Evolutionary conservation across 805 yeast genomes (phyloP), one percentile per base, ranked within the genome.

Genomic region (Saccharomyces eubayanus): DNA sequence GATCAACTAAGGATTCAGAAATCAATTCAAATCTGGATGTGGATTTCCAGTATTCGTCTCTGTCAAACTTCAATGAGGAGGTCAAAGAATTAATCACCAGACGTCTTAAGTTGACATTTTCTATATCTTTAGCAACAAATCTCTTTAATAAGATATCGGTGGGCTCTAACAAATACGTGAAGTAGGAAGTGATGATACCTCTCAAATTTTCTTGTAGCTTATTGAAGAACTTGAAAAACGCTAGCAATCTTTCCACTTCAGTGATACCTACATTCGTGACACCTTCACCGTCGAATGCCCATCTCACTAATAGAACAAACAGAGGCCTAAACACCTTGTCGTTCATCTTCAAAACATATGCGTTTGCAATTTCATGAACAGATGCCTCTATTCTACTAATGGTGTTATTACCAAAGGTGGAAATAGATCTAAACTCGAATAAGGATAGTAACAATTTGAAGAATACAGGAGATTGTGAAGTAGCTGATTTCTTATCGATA

Each of bases 1-100:
- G 97, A 27, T 72, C 72, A 55, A 87, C 73, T 57, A 94, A 76
- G 2, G 86, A 78, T 41, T 70, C 76, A 14, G 84, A 78, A 28
- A 90, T 77, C 51, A 81, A 72, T 43, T 87, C 95, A 67, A 89
- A 94, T 67, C 99, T 81, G 28, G 89, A 81, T 51, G 85, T 85
- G 47, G 89, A 82, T 55, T 87, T 85, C 99, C 99, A 94, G 73
- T 88, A 94, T 64, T 94, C 99, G 62, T 87, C 96, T 65, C 85
- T 88, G 65, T 92, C 97, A 64, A 83, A 85, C 63, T 84, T 87
- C 75, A 94, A 90, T 1, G 97, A 86, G 0, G 89, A 78, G 0
- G 84, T 80, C 58, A 94, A 73, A 0, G 96, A 83, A 58, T 80
- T 83, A 51, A 90, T 73, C 21, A 91, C 69, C 45, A 88, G 71